These are phyloP conservation scores for Coemansia biformis DNA, from an alignment of 192 early-diverging fungal genomes.

Conservation along the genomic window DNA sequence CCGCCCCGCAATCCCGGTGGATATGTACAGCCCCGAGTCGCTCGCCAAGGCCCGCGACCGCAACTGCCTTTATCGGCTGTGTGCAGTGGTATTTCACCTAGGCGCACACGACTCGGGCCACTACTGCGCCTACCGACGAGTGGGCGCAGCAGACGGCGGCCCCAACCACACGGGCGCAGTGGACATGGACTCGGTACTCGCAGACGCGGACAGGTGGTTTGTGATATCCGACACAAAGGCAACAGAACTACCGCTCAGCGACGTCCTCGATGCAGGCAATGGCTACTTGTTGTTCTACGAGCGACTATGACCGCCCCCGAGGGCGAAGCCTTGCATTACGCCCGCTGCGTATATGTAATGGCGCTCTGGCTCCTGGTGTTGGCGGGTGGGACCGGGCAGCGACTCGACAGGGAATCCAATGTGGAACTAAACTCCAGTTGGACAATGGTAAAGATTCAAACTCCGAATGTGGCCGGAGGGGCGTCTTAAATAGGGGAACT, in stretches of 20 bases:
- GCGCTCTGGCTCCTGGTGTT: no score
- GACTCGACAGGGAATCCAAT: no score
- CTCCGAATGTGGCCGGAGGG: no score
- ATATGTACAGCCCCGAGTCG: slow-evolving; percentile 3
- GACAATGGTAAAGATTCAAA: no score
- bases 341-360: no score
- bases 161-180: background rate
- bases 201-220: slow-evolving; percentile 52
- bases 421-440: no score
- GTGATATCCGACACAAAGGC: slow-evolving; percentile 56
- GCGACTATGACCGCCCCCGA: no score
- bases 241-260: slow-evolving; percentile 43
- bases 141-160: slow-evolving; percentile 5
- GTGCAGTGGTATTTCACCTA: slow-evolving; percentile 75
- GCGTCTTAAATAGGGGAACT: no score
- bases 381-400: no score
- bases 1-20: slow-evolving; percentile 3
- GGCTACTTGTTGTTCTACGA: slow-evolving; percentile 54
- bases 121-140: slow-evolving; percentile 79
- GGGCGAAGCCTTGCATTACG: no score
- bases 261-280: slow-evolving; percentile 38
- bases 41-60: slow-evolving; percentile 13
- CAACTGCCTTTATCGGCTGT: slow-evolving; percentile 61
- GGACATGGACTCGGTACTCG: background rate
- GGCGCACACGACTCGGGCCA: slow-evolving; percentile 86